Base-by-base conservation (phyloP, 2,329 filamentous ascomycete species). In the Cladophialophora immunda region DNA sequence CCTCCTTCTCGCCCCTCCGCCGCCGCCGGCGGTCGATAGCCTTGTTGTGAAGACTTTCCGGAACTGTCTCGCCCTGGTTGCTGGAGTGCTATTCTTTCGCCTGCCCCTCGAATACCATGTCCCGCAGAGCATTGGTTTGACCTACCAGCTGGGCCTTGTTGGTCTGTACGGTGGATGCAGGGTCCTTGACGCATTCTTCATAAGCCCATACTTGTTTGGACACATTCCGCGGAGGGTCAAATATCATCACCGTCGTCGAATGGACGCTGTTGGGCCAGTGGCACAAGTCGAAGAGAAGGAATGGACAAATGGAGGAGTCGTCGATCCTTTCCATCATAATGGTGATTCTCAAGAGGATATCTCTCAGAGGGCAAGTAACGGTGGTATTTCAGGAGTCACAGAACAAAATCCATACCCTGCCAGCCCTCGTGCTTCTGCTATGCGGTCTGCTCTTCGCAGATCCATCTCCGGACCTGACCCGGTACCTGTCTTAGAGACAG, bases 181-280 rank as follows among this genome's bases (percentile, higher is more conserved):
- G 34, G 80, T 82, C 3, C 53, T 82, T 11, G 80, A 82, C 66
- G 78, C 76, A 9, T 82, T 82, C 74, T 81, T 82, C 68, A 76
- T 82, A 61, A 79, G 78, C 34, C 79, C 77, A 6, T 80, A 80
- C 59, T 65, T 76, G 25, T 80, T 80, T 60, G 71, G 72, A 0
- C 79, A 81, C 56, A 76, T 82, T 27, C 80, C 80, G 1, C 72
- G 78, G 13, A 70, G 80, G n/a, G 80, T 82, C 4, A 73, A 75
- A n/a, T 81, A 81, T 61, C 74, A 75, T 50, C 79, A 82, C 67
- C 70, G 74, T 22, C 71, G 71, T 0, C 73, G 79, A 19, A 61
- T 71, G 1, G 74, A 75, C 32, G 76, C 76, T 19, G 76, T 77
- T 1, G 32, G 67, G 0, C 53, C 36, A 8, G 34, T 34, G 32